Conservation (phyloP, 768 basidiomycete genomes). For the Macrocybe gigantea region DNA sequence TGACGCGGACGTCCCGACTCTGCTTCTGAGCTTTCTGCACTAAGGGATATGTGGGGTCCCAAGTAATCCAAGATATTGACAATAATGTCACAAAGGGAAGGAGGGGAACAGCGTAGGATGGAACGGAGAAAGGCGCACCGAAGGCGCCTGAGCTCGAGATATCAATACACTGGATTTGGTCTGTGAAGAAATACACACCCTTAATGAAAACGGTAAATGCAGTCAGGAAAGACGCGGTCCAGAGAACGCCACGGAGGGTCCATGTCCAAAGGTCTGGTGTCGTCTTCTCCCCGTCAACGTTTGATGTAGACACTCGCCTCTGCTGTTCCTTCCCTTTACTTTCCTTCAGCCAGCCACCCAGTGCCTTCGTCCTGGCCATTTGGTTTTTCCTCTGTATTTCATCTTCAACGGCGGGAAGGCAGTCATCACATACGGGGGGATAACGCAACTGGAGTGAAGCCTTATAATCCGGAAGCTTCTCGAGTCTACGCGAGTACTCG, state of each 20-base stretch:
- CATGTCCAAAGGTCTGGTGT: constrained; percentile 54
- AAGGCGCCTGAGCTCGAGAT: too few species aligned
- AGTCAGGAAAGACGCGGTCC: constrained; percentile 38
- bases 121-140: too few species aligned
- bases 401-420: constrained; percentile 76
- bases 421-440: constrained; percentile 78
- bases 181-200: too few species aligned
- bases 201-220: too few species aligned
- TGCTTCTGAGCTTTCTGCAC: constrained; percentile 56
- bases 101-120: not conserved
- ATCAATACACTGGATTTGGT: too few species aligned
- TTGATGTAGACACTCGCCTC: constrained; percentile 37
- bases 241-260: constrained; percentile 65
- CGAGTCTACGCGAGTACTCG: constrained; percentile 58
- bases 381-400: constrained; percentile 73
- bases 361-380: constrained; percentile 74
- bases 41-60: constrained; percentile 79
- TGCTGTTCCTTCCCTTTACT: constrained; percentile 62
- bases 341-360: constrained; percentile 64
- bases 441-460: constrained; percentile 75
- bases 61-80: constrained; percentile 75
- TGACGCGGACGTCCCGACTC: constrained; percentile 65
- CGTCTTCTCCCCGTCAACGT: constrained; percentile 36
- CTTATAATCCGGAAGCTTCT: constrained; percentile 64
- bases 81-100: constrained; percentile 46